A percentile compares a stretch with the other conserved stretches of the same genome.
These are phyloP conservation scores for Dioscorea zingiberensis DNA, from an alignment of 106 monocot genomes.

Conservation along the genomic window DNA sequence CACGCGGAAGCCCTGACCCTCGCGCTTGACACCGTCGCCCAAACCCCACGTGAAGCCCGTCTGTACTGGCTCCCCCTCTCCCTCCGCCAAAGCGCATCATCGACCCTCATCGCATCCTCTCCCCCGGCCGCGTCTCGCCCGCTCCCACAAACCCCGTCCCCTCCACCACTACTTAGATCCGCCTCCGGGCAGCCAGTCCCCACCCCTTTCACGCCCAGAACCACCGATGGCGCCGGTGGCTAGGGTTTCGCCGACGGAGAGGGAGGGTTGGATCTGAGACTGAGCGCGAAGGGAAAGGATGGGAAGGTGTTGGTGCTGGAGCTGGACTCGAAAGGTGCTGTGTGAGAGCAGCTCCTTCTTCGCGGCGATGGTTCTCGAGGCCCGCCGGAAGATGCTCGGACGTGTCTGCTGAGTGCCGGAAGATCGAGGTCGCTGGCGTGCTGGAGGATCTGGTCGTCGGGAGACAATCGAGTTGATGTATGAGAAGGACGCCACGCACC, in stretches of 20 bases:
- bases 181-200: background rate
- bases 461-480: slow-evolving; percentile 87
- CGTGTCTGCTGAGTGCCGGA: slow-evolving; percentile 13
- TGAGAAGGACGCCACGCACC: slow-evolving; percentile 30
- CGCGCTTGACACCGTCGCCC: background rate
- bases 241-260: background rate
- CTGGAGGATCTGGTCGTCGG: slow-evolving; percentile 50
- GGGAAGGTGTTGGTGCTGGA: slow-evolving; percentile 51
- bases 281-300: slow-evolving; percentile 54
- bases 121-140: slow-evolving; percentile 86
- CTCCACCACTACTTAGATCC: background rate
- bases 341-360: slow-evolving; percentile 53
- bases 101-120: slow-evolving; percentile 71
- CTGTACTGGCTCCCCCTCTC: slow-evolving; percentile 51
- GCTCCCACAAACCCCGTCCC: slow-evolving; percentile 1
- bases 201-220: background rate
- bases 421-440: slow-evolving; percentile 61
- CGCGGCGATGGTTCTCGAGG: slow-evolving; percentile 25
- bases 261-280: slow-evolving; percentile 47
- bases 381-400: slow-evolving; percentile 19
- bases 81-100: slow-evolving; percentile 40
- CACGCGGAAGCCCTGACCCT: slow-evolving; percentile 18
- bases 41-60: background rate
- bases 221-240: background rate
- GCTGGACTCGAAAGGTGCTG: slow-evolving; percentile 54